Conservation (phyloP, 2,329 filamentous ascomycete genomes). For the Arthroderma sp. region DNA sequence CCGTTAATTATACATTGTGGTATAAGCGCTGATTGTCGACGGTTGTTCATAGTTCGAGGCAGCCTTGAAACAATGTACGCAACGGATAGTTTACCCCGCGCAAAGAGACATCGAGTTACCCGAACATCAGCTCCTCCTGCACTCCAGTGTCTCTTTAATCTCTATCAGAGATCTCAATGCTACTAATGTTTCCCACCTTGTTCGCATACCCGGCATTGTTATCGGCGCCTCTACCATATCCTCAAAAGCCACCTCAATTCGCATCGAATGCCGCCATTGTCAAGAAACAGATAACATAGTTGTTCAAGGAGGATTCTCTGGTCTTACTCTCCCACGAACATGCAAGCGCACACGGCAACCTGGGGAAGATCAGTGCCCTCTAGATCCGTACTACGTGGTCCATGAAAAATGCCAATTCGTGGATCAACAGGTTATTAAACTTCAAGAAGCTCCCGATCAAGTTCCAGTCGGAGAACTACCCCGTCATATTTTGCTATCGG, state of each 20-base stretch:
- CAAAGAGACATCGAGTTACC: conserved; percentile 57
- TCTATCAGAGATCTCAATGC: conserved; percentile 92
- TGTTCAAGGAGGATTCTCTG: conserved; percentile 74
- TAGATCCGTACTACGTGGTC: conserved; percentile 91
- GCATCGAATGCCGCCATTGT: conserved; percentile 82
- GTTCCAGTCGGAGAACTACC: conserved; percentile 94
- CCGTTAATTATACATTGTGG: not conserved
- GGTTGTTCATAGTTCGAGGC: conserved; percentile 58
- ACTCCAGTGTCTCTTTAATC: conserved; percentile 79
- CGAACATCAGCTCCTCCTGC: conserved; percentile 85
- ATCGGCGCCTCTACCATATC: conserved; percentile 95
- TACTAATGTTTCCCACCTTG: conserved; percentile 82
- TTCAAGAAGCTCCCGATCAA: conserved; percentile 94
- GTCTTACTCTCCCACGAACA: conserved; percentile 67
- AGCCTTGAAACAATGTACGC: conserved; percentile 80
- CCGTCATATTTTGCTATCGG: conserved; percentile 85
- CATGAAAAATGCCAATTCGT: conserved; percentile 92
- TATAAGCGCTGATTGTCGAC: conserved; percentile 5
- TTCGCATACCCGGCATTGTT: conserved; percentile 91
- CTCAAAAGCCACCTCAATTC: conserved; percentile 78
- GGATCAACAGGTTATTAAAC: conserved; percentile 94
- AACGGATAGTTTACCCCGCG: conserved; percentile 80
- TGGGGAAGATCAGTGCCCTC: conserved; percentile 61
- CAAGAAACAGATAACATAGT: conserved; percentile 55
- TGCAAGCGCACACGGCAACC: conserved; percentile 52